A percentile compares a stretch with the other conserved stretches of the same genome.
phyloP scores from a whole-genome alignment of 768 basidiomycete genomes.

The Pholiota conissans region DNA sequence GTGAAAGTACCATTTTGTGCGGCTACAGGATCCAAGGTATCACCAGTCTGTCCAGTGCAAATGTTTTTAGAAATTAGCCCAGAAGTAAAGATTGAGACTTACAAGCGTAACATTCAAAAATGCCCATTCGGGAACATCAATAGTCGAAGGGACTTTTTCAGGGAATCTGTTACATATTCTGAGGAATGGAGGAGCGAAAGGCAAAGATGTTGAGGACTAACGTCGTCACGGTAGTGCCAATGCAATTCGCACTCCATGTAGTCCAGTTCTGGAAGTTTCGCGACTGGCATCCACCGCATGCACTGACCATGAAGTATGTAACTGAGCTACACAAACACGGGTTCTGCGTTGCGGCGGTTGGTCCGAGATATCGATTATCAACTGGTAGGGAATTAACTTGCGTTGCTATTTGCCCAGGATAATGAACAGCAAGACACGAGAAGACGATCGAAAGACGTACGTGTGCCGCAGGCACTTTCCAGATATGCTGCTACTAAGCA shows the following conservation, averaged over 20 bases:
- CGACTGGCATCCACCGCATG: conserved; percentile 60
- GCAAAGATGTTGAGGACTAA: conserved; percentile 16
- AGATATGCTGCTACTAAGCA: conserved; percentile 52
- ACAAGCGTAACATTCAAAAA: conserved; percentile 50
- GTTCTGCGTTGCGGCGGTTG: conserved; percentile 32
- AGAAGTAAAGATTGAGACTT: background rate
- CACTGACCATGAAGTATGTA: conserved; percentile 55
- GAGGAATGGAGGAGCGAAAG: background rate
- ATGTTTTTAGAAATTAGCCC: conserved; percentile 8
- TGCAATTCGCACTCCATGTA: conserved; percentile 38
- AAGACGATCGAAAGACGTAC: conserved; percentile 9
- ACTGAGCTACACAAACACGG: conserved; percentile 57
- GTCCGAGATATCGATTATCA: conserved; percentile 42
- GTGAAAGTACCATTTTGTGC: conserved; percentile 27
- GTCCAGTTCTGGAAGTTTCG: conserved; percentile 38
- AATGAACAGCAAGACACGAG: background rate
- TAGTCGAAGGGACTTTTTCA: conserved; percentile 37
- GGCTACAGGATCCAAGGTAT: conserved; percentile 33
- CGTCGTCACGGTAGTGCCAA: conserved; percentile 30
- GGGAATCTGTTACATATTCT: conserved; percentile 40
- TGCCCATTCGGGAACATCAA: conserved; percentile 57
- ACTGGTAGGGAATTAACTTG: conserved; percentile 37
- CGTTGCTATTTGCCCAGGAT: conserved; percentile 30
- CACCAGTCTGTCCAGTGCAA: conserved; percentile 25
- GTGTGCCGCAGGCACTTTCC: conserved; percentile 38